A percentile compares a stretch with the other conserved stretches of the same genome.
phyloP scores from a whole-genome alignment of 2,329 filamentous ascomycete genomes.

The Exophiala spinifera region DNA sequence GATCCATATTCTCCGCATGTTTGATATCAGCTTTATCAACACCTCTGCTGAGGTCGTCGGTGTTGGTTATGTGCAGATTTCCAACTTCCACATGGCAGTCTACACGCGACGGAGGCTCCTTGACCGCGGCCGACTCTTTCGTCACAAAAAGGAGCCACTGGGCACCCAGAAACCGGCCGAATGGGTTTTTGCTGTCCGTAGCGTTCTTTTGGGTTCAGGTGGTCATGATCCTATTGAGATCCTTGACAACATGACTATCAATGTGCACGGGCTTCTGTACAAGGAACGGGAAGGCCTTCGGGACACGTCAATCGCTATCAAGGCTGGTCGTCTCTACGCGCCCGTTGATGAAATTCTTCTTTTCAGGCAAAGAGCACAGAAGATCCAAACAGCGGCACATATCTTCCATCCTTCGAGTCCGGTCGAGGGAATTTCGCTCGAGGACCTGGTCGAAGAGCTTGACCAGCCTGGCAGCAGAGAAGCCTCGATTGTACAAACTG shows the following conservation, averaged over 20 bases:
- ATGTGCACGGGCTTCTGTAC: slow-evolving; percentile 87
- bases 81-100: slow-evolving; percentile 78
- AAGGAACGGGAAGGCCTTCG: slow-evolving; percentile 80
- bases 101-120: slow-evolving; percentile 91
- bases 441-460: slow-evolving; percentile 71
- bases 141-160: slow-evolving; percentile 66
- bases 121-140: slow-evolving; percentile 83
- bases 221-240: slow-evolving; percentile 82
- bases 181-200: slow-evolving; percentile 85
- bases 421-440: slow-evolving; percentile 60
- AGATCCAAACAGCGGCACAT: slow-evolving; percentile 38
- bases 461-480: slow-evolving; percentile 64
- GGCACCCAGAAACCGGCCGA: slow-evolving; percentile 74
- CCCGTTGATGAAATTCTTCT: slow-evolving; percentile 80
- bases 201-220: slow-evolving; percentile 82
- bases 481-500: slow-evolving; percentile 71
- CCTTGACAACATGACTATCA: slow-evolving; percentile 81
- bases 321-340: slow-evolving; percentile 84
- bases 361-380: slow-evolving; percentile 56
- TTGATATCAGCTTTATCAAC: slow-evolving; percentile 82
- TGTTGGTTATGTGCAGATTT: slow-evolving; percentile 80
- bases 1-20: slow-evolving; percentile 82
- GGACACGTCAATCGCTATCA: slow-evolving; percentile 85
- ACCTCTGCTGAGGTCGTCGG: slow-evolving; percentile 73
- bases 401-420: slow-evolving; percentile 35